Conservation (phyloP, 192 early-diverging fungal genomes). For the Gamsiella multidivaricata region DNA sequence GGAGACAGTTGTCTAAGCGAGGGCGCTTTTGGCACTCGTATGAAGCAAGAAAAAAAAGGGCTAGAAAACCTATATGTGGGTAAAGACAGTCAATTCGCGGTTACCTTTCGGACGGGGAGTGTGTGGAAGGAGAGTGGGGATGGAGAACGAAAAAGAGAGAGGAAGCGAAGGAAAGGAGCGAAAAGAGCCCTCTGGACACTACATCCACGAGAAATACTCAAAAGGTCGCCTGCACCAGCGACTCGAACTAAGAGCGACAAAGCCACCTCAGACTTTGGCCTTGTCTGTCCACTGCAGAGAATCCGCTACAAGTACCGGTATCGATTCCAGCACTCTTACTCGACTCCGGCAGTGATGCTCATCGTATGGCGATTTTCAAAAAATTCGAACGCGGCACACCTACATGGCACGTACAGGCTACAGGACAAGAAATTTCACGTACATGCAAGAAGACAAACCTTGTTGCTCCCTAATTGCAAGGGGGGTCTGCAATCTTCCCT, state of each 20-base stretch:
- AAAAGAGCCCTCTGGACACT: too few species aligned
- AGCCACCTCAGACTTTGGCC: conserved; percentile 14
- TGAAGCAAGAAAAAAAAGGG: neutral
- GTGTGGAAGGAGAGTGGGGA: conserved; percentile 8
- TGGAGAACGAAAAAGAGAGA: conserved; percentile 1
- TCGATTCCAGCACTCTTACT: neutral
- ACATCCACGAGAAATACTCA: too few species aligned
- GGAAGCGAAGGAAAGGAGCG: conserved; percentile 9
- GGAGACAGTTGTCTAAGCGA: too few species aligned
- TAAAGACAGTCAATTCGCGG: too few species aligned
- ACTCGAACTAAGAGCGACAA: neutral
- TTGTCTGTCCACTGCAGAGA: conserved; percentile 7
- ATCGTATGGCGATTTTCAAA: conserved; percentile 9
- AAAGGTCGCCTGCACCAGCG: too few species aligned
- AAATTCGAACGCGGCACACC: neutral
- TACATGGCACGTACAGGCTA: neutral
- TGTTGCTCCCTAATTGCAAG: too few species aligned
- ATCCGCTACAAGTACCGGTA: neutral
- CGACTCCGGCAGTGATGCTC: conserved; percentile 11
- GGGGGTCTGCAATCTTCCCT: too few species aligned
- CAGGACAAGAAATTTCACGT: neutral
- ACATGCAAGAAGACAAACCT: too few species aligned
- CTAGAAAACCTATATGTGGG: conserved; percentile 3
- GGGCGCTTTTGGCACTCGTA: neutral
- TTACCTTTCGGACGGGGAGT: neutral